Conservation (phyloP, 495 filamentous ascomycete genomes). For the Aspergillus avenaceus region DNA sequence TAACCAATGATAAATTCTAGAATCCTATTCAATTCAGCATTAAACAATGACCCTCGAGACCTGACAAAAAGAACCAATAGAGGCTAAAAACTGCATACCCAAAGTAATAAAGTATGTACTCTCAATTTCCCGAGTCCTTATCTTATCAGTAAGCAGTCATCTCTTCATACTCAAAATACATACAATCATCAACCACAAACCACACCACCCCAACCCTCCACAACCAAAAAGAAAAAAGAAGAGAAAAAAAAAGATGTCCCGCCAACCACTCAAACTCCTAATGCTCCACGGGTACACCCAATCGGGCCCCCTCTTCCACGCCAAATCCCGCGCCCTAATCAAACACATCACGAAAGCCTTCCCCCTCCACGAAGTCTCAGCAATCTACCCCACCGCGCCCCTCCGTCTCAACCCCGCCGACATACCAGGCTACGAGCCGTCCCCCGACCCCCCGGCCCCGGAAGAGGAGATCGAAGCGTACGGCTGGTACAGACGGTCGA, state of each 20-base stretch:
- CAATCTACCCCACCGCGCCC: constrained; percentile 51
- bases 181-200: background rate
- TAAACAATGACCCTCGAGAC: no score
- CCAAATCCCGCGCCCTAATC: constrained; percentile 82
- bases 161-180: background rate
- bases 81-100: no score
- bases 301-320: constrained; percentile 78
- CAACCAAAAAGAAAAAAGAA: constrained; percentile 1
- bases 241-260: constrained; percentile 9
- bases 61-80: background rate
- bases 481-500: constrained; percentile 78
- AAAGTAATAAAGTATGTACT: no score
- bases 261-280: constrained; percentile 50
- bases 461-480: constrained; percentile 56
- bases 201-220: background rate
- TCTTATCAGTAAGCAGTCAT: background rate
- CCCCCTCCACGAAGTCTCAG: constrained; percentile 46
- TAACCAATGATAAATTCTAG: no score
- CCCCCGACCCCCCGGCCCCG: constrained; percentile 10
- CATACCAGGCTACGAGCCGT: constrained; percentile 60
- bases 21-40: no score
- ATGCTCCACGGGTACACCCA: constrained; percentile 79
- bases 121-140: no score
- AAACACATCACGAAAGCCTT: constrained; percentile 77
- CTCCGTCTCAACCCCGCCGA: constrained; percentile 59